These are phyloP conservation scores for Globisporangium megalacanthum DNA, from an alignment of 352 stramenopile genomes.

Conservation along the genomic window DNA sequence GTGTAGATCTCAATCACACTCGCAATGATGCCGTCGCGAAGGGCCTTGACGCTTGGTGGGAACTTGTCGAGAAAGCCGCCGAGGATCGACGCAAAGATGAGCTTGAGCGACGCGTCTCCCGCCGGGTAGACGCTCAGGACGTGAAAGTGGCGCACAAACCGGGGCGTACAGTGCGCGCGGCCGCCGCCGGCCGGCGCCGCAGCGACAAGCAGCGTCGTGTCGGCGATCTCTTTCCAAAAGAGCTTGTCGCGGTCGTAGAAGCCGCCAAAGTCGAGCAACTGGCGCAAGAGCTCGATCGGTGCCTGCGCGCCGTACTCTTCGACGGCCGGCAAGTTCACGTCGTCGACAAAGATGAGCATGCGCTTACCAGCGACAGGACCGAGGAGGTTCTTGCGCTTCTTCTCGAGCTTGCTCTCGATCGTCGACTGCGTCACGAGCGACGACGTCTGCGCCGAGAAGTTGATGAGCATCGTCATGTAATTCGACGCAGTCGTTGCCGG, in stretches of 20 bases:
- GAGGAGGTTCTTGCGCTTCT: slow-evolving; percentile 81
- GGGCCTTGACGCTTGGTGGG: slow-evolving; percentile 48
- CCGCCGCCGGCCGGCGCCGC: slow-evolving; percentile 83
- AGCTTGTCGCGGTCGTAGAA: slow-evolving; percentile 92
- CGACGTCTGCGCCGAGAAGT: slow-evolving; percentile 89
- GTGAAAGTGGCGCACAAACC: slow-evolving; percentile 87
- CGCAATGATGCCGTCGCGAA: slow-evolving; percentile 68
- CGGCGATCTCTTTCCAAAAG: slow-evolving; percentile 88
- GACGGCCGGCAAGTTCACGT: slow-evolving; percentile 91
- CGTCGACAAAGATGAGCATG: slow-evolving; percentile 89
- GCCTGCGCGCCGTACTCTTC: slow-evolving; percentile 92
- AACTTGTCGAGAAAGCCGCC: slow-evolving; percentile 81
- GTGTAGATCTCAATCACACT: slow-evolving; percentile 87
- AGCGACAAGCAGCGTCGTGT: slow-evolving; percentile 80
- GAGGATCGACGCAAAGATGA: slow-evolving; percentile 90
- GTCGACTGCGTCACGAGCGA: slow-evolving; percentile 81
- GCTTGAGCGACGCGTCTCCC: slow-evolving; percentile 67
- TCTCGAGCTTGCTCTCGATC: slow-evolving; percentile 77
- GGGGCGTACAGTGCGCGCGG: slow-evolving; percentile 79
- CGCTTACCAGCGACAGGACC: slow-evolving; percentile 66
- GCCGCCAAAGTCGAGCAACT: slow-evolving; percentile 87
- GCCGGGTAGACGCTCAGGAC: slow-evolving; percentile 86
- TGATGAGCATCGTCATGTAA: slow-evolving; percentile 85
- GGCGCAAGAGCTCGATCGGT: slow-evolving; percentile 87
- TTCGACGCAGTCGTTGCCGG: not conserved